phyloP scores from a whole-genome alignment of 257 asterid genomes.

The Datura wrightii region DNA sequence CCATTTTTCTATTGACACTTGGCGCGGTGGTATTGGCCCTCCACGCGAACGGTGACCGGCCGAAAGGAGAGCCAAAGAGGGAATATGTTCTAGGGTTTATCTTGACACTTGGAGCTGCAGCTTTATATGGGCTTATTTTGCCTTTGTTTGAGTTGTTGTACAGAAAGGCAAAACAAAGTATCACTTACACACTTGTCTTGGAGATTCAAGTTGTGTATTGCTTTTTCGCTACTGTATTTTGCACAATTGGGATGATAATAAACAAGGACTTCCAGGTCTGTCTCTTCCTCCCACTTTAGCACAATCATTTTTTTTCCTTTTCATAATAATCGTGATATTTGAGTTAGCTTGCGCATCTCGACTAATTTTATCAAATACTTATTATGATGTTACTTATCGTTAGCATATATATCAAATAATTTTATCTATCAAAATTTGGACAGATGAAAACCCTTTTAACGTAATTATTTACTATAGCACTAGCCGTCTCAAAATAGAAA shows the following conservation, averaged over 20 bases:
- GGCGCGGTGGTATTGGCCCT: constrained; percentile 42
- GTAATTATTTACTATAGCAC: too few relatives aligned
- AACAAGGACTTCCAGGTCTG: constrained; percentile 27
- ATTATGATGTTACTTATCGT: too few relatives aligned
- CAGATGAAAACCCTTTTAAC: background rate
- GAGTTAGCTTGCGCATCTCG: background rate
- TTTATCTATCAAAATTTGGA: background rate
- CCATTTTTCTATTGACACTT: constrained; percentile 36
- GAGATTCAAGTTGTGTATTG: constrained; percentile 22
- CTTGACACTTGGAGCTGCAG: constrained; percentile 46
- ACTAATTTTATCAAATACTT: too few relatives aligned
- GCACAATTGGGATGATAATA: constrained; percentile 27
- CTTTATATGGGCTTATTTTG: constrained; percentile 38
- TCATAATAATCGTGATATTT: fast-evolving
- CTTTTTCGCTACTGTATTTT: background rate
- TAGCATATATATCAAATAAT: background rate
- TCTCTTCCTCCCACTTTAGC: background rate
- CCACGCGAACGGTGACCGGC: constrained; percentile 37
- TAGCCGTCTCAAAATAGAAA: too few relatives aligned
- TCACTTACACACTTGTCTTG: constrained; percentile 24
- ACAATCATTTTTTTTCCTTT: background rate
- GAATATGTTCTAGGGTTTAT: constrained; percentile 40
- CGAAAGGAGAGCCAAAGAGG: constrained; percentile 33
- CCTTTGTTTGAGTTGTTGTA: constrained; percentile 27
- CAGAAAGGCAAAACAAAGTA: constrained; percentile 3